Evolutionary conservation across 2,329 filamentous ascomycete species (phyloP), one percentile per base, ranked within the genome.

Genomic region (Penicillium sumatraense): DNA sequence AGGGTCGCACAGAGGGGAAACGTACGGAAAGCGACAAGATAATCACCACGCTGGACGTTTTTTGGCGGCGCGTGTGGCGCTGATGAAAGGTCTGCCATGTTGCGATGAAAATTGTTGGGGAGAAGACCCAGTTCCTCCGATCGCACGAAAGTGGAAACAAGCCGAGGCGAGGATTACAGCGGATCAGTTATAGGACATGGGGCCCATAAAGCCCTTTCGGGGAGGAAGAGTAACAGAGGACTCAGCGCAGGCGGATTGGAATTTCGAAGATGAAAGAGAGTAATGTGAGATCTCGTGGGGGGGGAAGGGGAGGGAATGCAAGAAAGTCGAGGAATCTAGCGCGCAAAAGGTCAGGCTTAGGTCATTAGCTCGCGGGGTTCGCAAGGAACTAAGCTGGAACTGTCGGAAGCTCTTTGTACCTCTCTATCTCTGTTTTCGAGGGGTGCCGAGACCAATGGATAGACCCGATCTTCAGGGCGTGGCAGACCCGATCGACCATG

Each of bases 1-100:
- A 46, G 27, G 3, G 42, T 54, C 53, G 58, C 54, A 49, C 52
- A 45, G 31, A 21, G 49, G 40, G 23, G 46, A 45, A 26, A 78
- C 77, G 70, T 70, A 80, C 77, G 78, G 62, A 78, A 67, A 57
- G 78, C 78, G 11, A 78, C 67, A 23, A 80, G 66, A 54, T 74
- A 63, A 67, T 80, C 76, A 31, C 78, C 77, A 27, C 75, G 74
- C 46, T 58, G 64, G 40, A 72, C 72, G 56, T 69, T 69, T 49
- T 69, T 70, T 42, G 74, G 72, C 51, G 72, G 72, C 36, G 68
- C 55, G 16, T 57, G 54, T 16, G 57, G 49, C 24, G 53, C 40
- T 40, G 48, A 33, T 29, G 53, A 51, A 35, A 31, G 35, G 49
- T 55, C 49, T 45, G 60, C 60, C 60, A 62, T 62, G 36, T 56